Conservation (phyloP, 2,329 filamentous ascomycete species). For the Talaromyces atroroseus region DNA sequence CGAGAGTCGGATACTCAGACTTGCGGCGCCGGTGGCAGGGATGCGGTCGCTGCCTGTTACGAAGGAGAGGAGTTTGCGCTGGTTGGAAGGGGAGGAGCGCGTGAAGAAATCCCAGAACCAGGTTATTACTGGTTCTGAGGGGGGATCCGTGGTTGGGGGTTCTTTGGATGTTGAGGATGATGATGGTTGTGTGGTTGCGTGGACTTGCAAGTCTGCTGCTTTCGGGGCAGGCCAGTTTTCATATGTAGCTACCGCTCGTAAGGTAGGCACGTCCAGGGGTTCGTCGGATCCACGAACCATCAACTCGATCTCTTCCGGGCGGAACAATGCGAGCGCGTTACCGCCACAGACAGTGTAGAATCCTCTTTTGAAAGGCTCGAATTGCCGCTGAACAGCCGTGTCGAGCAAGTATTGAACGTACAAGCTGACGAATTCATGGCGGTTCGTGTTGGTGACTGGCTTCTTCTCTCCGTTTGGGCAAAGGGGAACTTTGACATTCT, state of each 20-base stretch:
- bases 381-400: constrained; percentile 70
- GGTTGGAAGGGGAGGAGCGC: constrained; percentile 58
- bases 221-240: constrained; percentile 62
- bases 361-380: constrained; percentile 87
- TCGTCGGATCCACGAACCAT: constrained; percentile 82
- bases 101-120: constrained; percentile 91
- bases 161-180: background rate
- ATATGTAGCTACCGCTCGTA: constrained; percentile 73
- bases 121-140: constrained; percentile 61
- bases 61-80: constrained; percentile 75
- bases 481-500: constrained; percentile 60
- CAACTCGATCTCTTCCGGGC: constrained; percentile 86
- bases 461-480: constrained; percentile 67
- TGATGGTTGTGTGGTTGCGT: background rate
- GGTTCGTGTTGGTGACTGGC: constrained; percentile 76
- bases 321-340: constrained; percentile 80
- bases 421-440: constrained; percentile 78
- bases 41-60: constrained; percentile 88
- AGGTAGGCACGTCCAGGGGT: constrained; percentile 67
- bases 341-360: constrained; percentile 90
- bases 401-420: constrained; percentile 80
- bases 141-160: constrained; percentile 34
- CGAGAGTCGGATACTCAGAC: constrained; percentile 67
- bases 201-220: constrained; percentile 52
- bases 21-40: constrained; percentile 78